Percentiles rank a stretch among this genome's conserved stretches.
Conservation (phyloP, 108 stramenopile species). For the Cylindrotheca closterium region DNA sequence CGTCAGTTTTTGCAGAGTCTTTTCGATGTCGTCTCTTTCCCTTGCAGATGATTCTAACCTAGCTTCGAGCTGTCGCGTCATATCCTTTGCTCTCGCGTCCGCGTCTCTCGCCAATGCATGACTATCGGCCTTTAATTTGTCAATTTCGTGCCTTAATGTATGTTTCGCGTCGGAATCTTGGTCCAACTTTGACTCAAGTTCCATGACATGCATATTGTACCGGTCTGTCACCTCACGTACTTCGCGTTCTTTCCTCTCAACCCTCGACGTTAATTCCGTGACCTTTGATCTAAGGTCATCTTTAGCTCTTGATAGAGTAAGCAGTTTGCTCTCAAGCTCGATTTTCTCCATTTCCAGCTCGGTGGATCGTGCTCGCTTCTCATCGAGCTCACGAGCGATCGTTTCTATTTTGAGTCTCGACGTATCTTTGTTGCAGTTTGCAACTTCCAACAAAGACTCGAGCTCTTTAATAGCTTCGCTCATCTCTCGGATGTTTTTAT, state of each 20-base stretch:
- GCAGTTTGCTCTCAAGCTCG: conserved; percentile 34
- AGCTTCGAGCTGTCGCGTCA: conserved; percentile 17
- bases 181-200: conserved; percentile 38
- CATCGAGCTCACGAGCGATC: conserved; percentile 31
- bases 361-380: conserved; percentile 27
- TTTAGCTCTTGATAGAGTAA: conserved; percentile 26
- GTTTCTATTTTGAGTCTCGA: conserved; percentile 33
- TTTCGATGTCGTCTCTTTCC: conserved; percentile 24
- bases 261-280: conserved; percentile 28
- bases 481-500: conserved; percentile 31
- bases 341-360: conserved; percentile 40
- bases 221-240: conserved; percentile 41
- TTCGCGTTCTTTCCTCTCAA: conserved; percentile 48
- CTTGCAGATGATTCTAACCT: conserved; percentile 24
- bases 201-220: conserved; percentile 38
- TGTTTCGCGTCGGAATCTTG: conserved; percentile 37
- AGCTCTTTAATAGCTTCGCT: conserved; percentile 22
- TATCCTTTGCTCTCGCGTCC: conserved; percentile 24
- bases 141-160: conserved; percentile 34
- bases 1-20: conserved; percentile 29
- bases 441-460: conserved; percentile 31
- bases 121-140: conserved; percentile 27
- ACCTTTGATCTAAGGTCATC: conserved; percentile 34
- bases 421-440: conserved; percentile 20
- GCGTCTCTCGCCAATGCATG: conserved; percentile 20